Evolutionary conservation across 2,329 filamentous ascomycete genomes (phyloP).

Genomic region (Tothia fuscella): DNA sequence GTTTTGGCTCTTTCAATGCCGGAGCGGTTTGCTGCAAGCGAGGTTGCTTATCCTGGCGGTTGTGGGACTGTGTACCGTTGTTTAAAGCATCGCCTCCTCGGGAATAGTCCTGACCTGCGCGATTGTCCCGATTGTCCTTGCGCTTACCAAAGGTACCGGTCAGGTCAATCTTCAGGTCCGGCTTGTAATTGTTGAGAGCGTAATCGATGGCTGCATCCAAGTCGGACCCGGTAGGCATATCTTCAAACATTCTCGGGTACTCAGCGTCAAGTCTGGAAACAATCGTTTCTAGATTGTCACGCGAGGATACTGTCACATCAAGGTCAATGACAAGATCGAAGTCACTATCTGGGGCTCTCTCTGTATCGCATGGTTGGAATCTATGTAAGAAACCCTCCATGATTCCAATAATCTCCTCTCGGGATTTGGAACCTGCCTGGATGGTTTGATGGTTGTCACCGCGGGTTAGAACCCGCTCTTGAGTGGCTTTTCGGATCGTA

Average conservation of each 20-base stretch:
- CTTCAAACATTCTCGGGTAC: conserved; percentile 64
- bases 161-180: conserved; percentile 64
- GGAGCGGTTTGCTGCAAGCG: conserved; percentile 17
- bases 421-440: conserved; percentile 62
- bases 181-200: conserved; percentile 66
- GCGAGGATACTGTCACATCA: conserved; percentile 63
- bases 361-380: conserved; percentile 65
- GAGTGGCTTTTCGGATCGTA: conserved; percentile 62
- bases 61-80: conserved; percentile 15
- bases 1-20: conserved; percentile 22
- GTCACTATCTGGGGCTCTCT: conserved; percentile 57
- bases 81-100: too few species aligned
- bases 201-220: conserved; percentile 68
- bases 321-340: conserved; percentile 83
- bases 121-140: conserved; percentile 24
- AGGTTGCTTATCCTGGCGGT: conserved; percentile 20
- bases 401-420: conserved; percentile 67
- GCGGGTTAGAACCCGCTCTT: conserved; percentile 65
- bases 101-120: too few species aligned
- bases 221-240: conserved; percentile 58
- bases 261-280: conserved; percentile 58
- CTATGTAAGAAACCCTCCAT: conserved; percentile 90
- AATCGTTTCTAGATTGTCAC: conserved; percentile 73
- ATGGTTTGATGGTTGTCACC: conserved; percentile 98
- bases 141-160: conserved; percentile 42